Evolutionary conservation across 306 rosid species (phyloP), one percentile per base, ranked within the genome.

Genomic region (Vachellia collinsii): DNA sequence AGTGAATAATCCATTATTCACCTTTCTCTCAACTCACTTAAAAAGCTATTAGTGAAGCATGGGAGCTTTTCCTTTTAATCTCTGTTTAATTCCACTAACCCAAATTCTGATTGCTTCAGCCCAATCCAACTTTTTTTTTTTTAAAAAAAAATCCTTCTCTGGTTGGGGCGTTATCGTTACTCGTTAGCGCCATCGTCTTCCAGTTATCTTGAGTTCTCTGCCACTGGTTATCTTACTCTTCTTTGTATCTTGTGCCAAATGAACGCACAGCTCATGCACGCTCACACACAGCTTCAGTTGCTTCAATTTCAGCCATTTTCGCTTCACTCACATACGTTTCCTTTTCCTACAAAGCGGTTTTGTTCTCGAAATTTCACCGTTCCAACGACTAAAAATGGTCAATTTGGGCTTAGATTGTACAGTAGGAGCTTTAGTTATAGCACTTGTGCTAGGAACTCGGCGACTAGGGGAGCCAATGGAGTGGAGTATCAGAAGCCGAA

Each of bases 181-280:
- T 29, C 17, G 38, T 56, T 46, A 61, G 19, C 67, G 74, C 79
- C 79, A 73, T 59, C 53, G 11, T 63, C 72, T 46, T 46, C 75
- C 2, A 42, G 25, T 80, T 80, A 80, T 80, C 74, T 50, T 23
- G 69, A 23, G 48, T 64, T 37, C 77, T 54, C 50, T 38, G 64
- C 68, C 84, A 43, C 70, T 69, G 53, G 25, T n/a, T 53, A 47
- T 75, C 82, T 12, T 23, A n/a, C 42, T 67, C 77, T 77, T 74
- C 38, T 56, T 23, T 86, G 46, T n/a, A 38, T 44, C 51, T 75
- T 70, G 44, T 88, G 83, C 83, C 70, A 66, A 64, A 91, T 91
- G 94, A 89, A 79, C 77, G 75, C 77, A 78, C 86, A 70, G 65
- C 74, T 82, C 23, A 11, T 85, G 67, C 88, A 62, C 48, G 43